These are phyloP conservation scores for Xylaria cubensis DNA, from an alignment of 495 filamentous ascomycete genomes.

Conservation along the genomic window DNA sequence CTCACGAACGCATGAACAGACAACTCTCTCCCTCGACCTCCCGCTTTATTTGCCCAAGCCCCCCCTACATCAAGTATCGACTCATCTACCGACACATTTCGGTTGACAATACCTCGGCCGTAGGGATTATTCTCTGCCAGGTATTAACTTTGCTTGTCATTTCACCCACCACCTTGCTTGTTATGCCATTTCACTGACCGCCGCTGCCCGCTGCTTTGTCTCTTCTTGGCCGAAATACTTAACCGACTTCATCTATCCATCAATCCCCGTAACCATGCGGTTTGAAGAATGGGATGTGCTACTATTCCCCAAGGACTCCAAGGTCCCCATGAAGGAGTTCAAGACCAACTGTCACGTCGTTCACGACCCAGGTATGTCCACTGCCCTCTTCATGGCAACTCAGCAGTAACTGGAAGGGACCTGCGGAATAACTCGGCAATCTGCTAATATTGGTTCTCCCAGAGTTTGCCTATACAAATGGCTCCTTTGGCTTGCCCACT, in stretches of 20 bases:
- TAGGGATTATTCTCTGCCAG: slow-evolving; percentile 18
- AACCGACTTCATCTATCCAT: slow-evolving; percentile 31
- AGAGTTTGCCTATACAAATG: slow-evolving; percentile 54
- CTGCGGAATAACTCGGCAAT: background rate
- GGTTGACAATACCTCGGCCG: slow-evolving; percentile 26
- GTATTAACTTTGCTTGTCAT: slow-evolving; percentile 25
- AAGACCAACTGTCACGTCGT: slow-evolving; percentile 80
- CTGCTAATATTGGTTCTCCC: slow-evolving; percentile 4
- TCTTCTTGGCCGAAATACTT: slow-evolving; percentile 33
- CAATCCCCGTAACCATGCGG: slow-evolving; percentile 63
- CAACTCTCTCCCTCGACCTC: slow-evolving; percentile 7
- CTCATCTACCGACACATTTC: slow-evolving; percentile 24
- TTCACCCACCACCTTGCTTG: slow-evolving; percentile 21
- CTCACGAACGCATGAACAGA: background rate
- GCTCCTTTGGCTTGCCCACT: slow-evolving; percentile 62
- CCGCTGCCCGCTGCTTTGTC: slow-evolving; percentile 32
- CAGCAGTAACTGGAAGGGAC: background rate
- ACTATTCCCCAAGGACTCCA: slow-evolving; percentile 68
- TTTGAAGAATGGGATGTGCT: slow-evolving; percentile 88
- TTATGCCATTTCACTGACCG: slow-evolving; percentile 34
- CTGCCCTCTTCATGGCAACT: background rate
- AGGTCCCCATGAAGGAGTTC: slow-evolving; percentile 83
- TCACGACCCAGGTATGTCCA: slow-evolving; percentile 64
- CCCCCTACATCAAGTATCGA: slow-evolving; percentile 26
- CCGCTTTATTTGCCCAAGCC: slow-evolving; percentile 1